A percentile compares a stretch with the other conserved stretches of the same genome.
phyloP scores from a whole-genome alignment of 2,329 filamentous ascomycete genomes.

The Fusarium longipes region DNA sequence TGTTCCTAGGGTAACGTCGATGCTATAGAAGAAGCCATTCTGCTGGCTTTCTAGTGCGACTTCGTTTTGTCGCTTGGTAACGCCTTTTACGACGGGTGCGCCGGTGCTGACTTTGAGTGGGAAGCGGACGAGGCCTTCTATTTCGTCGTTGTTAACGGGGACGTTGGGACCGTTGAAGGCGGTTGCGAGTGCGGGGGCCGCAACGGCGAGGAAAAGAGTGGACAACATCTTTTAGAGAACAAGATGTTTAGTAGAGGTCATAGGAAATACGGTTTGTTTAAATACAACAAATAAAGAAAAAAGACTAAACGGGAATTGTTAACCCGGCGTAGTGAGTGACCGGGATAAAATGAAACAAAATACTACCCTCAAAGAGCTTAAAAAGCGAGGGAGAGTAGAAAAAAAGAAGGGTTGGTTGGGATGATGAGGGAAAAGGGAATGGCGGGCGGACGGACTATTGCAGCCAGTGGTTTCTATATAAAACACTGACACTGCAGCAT shows the following conservation, averaged over 20 bases:
- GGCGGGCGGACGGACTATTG: not conserved
- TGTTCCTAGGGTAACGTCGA: constrained; percentile 53
- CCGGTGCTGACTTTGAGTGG: constrained; percentile 46
- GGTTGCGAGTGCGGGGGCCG: constrained; percentile 45
- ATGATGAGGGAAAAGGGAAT: constrained; percentile 4
- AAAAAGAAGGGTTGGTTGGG: not conserved
- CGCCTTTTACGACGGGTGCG: constrained; percentile 44
- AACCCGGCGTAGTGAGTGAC: constrained; percentile 47
- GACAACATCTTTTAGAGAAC: constrained; percentile 44
- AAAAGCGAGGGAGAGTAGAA: constrained; percentile 10
- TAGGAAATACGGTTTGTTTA: not conserved
- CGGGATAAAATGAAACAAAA: constrained; percentile 21
- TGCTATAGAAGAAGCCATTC: constrained; percentile 53
- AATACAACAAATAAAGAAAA: not conserved
- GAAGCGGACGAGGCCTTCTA: constrained; percentile 46
- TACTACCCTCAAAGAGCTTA: constrained; percentile 3
- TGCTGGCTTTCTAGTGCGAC: constrained; percentile 42
- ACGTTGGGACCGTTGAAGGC: constrained; percentile 27
- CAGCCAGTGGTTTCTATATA: constrained; percentile 7
- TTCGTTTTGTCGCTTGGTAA: constrained; percentile 48
- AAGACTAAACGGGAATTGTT: constrained; percentile 26
- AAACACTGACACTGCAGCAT: constrained; percentile 9
- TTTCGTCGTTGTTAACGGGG: constrained; percentile 29
- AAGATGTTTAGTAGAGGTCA: not conserved
- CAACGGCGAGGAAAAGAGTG: constrained; percentile 47